Conservation (phyloP, 306 rosid species). For the Delonix regia region DNA sequence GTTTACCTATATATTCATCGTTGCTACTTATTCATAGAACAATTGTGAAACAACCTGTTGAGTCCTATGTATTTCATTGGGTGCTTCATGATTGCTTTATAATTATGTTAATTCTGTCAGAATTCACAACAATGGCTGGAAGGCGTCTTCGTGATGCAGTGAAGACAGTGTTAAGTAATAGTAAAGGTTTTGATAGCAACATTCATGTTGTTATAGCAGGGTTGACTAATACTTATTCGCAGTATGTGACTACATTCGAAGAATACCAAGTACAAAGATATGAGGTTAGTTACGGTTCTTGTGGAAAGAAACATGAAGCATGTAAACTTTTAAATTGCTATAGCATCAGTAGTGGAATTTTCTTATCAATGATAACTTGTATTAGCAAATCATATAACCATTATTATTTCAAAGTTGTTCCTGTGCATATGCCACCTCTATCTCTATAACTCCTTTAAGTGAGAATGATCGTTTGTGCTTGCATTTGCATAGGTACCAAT, state of each 20-base stretch:
- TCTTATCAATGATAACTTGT: conserved; percentile 23
- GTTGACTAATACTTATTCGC: conserved; percentile 87
- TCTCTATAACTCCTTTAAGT: neutral
- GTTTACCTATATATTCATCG: conserved; percentile 18
- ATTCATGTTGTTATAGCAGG: conserved; percentile 80
- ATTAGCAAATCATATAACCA: neutral
- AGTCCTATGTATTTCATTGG: conserved; percentile 24
- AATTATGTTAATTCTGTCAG: conserved; percentile 48
- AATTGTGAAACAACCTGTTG: neutral
- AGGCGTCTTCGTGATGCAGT: conserved; percentile 93
- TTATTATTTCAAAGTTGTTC: conserved; percentile 6
- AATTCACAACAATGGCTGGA: conserved; percentile 96
- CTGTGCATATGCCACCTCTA: neutral
- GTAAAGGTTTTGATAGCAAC: conserved; percentile 43
- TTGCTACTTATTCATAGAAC: neutral
- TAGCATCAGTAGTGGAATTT: neutral
- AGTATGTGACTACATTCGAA: conserved; percentile 81
- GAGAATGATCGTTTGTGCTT: conserved; percentile 12
- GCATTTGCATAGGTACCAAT: neutral
- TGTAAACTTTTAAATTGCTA: neutral
- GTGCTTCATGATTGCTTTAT: conserved; percentile 32
- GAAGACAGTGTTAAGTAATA: conserved; percentile 53
- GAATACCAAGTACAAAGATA: conserved; percentile 90
- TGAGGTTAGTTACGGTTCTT: conserved; percentile 66
- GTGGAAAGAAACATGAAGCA: conserved; percentile 14